Evolutionary conservation across 805 yeast genomes (phyloP), one percentile per base, ranked within the genome.

Genomic region (Helenozyma baotianmanensis): DNA sequence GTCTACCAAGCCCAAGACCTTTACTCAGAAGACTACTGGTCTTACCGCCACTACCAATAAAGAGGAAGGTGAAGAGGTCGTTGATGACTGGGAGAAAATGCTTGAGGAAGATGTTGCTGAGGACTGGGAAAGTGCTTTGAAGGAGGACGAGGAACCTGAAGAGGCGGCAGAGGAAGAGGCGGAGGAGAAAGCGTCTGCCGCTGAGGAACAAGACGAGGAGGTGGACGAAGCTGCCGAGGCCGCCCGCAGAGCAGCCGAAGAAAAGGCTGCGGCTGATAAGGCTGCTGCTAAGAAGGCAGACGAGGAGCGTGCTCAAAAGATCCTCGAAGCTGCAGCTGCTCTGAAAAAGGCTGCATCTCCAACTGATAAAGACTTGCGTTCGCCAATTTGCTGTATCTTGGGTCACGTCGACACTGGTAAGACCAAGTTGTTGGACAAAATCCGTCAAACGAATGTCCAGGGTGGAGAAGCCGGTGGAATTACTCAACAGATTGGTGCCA

Each of bases 381-480:
- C 99, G 44, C 99, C 99, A 45, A 92, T 92, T 59, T 92, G 98
- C 65, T 88, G 96, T 82, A 92, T 92, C 54, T 75, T 92, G 62
- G 99, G 99, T 59, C 99, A 92, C 72, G 99, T 92, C 64, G 99
- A 92, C 74, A 92, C 98, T 38, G 99, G 99, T 80, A 92, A 92
- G 67, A 92, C 99, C 47, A 92, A 92, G 61, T 76, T 92, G 46
- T 74, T 92, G 60, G 99, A 92, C 60, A 92, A 92, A 65, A 81
- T 92, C 50, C 90, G 99, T 70, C 97, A 90, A 70, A 92, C 97
- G 25, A 92, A 92, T 56, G 99, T 92, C 41, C 99, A 92, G 71
- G 99, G 97, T 61, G 99, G 98, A 57, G 99, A 92, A 70, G 99
- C 99, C 35, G 99, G 99, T 72, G 99, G 99, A 72, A 92, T 92